Evolutionary conservation across 495 filamentous ascomycete species (phyloP), one percentile per base, ranked within the genome.

Genomic region (Friedmanniomyces simplex): DNA sequence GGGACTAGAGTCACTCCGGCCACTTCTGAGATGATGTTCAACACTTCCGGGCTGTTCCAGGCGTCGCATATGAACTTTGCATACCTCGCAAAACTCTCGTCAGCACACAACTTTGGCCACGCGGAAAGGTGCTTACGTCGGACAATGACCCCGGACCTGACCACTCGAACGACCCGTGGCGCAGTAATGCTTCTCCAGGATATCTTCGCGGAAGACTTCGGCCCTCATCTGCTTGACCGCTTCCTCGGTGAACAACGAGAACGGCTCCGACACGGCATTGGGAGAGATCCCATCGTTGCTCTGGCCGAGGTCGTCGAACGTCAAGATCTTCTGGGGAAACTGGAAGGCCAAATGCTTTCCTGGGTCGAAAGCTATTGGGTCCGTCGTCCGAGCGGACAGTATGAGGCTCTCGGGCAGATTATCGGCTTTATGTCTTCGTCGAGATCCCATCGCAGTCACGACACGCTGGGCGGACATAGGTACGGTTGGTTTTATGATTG

Each of bases 1-100:
- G 59, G 59, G 1, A 57, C 48, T 8, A 64, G 60, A 12, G 63
- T 60, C 18, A 64, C 41, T 5, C 60, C 60, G 4, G 62, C 60
- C 25, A 62, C 52, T 1, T 55, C 20, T 18, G 59, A 62, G 53
- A 61, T 34, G 48, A 55, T 50, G 14, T 43, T 34, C 4, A 64
- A 42, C 10, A 52, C 32, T 32, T 51, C 47, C 6, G 53, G 59
- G 49, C 47, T 26, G 34, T 41, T 59, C 62, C 62, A 64, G 6
- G 57, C 47, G 20, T 49, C 34, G 41, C 50, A 41, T 22, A 64
- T 55, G 49, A 64, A 64, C 14, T 52, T 60, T 16, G 59, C 59
- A 26, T 58, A 48, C 36, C 60, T 63, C n/a, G n/a, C n/a, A 26
- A 1, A 47, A n/a, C 11, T 13, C n/a, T 43, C 25, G 25, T 53